Evolutionary conservation across 805 yeast genomes (phyloP).

Genomic region (Monosporozyma siamensis): DNA sequence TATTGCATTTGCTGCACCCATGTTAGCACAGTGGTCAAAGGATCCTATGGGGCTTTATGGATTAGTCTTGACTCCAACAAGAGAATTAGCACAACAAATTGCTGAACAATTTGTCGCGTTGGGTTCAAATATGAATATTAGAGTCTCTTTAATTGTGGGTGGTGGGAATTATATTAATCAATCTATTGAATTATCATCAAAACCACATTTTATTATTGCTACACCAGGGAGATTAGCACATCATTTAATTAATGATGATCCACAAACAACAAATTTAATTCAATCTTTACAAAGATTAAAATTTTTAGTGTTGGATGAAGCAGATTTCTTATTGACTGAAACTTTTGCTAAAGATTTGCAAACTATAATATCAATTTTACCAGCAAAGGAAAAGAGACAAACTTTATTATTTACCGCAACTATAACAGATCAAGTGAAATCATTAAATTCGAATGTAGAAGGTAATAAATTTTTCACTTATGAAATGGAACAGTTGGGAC

Average conservation of each 20-base stretch:
- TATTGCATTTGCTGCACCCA: constrained; percentile 95
- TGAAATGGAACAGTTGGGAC: constrained; percentile 6
- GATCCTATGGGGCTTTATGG: constrained; percentile 94
- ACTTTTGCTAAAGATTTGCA: constrained; percentile 75
- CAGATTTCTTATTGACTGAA: constrained; percentile 79
- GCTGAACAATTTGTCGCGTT: constrained; percentile 94
- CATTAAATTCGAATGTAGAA: constrained; percentile 41
- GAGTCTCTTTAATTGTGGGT: constrained; percentile 80
- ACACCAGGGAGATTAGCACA: constrained; percentile 96
- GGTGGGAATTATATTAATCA: constrained; percentile 93
- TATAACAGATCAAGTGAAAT: constrained; percentile 82
- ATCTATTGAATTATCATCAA: constrained; percentile 65
- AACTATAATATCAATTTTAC: constrained; percentile 62
- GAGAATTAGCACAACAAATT: constrained; percentile 92
- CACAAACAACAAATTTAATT: constrained; percentile 44
- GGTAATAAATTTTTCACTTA: constrained; percentile 34
- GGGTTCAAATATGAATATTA: constrained; percentile 81
- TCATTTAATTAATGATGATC: constrained; percentile 80
- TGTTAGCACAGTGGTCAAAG: constrained; percentile 87
- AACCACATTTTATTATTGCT: constrained; percentile 92
- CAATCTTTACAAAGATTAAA: constrained; percentile 67
- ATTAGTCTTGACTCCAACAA: constrained; percentile 76
- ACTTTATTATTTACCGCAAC: constrained; percentile 93
- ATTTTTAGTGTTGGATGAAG: constrained; percentile 88
- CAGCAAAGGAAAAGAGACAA: constrained; percentile 66